Percentiles rank a stretch among this genome's conserved stretches.
These are phyloP conservation scores for Quercus lobata DNA, from an alignment of 331 rosid species.

Conservation along the genomic window DNA sequence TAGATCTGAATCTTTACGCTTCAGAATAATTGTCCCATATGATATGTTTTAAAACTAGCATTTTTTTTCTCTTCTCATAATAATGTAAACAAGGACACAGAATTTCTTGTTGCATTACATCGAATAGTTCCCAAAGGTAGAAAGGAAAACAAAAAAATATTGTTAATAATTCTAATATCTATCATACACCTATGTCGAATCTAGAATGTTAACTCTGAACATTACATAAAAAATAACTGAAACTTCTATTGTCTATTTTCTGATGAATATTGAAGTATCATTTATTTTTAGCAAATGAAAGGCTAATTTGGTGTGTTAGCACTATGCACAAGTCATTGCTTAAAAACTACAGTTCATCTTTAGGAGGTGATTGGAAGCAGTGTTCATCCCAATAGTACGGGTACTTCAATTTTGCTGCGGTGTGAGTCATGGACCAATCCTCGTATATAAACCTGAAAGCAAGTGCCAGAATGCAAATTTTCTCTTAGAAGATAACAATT, in stretches of 20 bases:
- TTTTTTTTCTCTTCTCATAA: background rate
- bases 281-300: background rate
- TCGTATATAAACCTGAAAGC: conserved; percentile 64
- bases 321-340: too few species aligned
- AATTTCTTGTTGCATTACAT: background rate
- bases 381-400: conserved; percentile 31
- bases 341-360: too few species aligned
- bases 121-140: background rate
- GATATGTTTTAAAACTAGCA: too few species aligned
- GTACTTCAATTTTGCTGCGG: conserved; percentile 66
- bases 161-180: too few species aligned
- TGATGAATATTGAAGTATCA: background rate
- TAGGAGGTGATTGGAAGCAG: too few species aligned
- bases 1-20: too few species aligned
- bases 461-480: conserved; percentile 12
- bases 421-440: conserved; percentile 89
- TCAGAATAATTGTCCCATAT: too few species aligned
- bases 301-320: too few species aligned
- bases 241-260: background rate
- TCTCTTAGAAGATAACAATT: background rate
- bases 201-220: background rate
- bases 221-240: background rate
- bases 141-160: background rate
- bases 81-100: background rate
- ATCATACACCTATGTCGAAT: background rate